Conservation (phyloP, 345 rosid species). For the Acer campestre region DNA sequence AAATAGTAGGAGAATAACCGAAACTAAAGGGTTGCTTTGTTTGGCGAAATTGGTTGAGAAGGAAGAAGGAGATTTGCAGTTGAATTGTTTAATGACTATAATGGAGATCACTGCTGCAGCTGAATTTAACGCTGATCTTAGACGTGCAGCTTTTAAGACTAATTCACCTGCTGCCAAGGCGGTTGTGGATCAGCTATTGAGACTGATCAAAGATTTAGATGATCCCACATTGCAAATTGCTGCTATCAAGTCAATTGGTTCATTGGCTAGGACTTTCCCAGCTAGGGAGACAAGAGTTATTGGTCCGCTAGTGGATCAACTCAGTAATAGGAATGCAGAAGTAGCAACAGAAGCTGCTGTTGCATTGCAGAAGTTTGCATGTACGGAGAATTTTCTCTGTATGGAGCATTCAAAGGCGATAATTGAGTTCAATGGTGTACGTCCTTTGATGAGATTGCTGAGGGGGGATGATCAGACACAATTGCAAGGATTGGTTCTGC, state of each 20-base stretch:
- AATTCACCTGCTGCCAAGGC: slow-evolving; percentile 92
- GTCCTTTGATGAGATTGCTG: slow-evolving; percentile 62
- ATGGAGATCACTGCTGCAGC: slow-evolving; percentile 87
- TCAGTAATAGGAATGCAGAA: slow-evolving; percentile 50
- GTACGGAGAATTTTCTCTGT: slow-evolving; percentile 59
- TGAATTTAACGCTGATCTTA: slow-evolving; percentile 66
- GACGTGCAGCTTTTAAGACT: slow-evolving; percentile 79
- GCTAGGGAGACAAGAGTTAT: slow-evolving; percentile 84
- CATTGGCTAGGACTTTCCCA: slow-evolving; percentile 82
- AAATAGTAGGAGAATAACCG: slow-evolving; percentile 76
- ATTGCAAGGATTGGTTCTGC: slow-evolving; percentile 59
- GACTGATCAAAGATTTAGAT: slow-evolving; percentile 59
- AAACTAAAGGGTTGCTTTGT: slow-evolving; percentile 92
- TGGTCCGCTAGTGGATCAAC: slow-evolving; percentile 60
- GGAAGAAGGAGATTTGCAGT: slow-evolving; percentile 66
- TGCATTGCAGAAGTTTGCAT: slow-evolving; percentile 69
- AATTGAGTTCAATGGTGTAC: slow-evolving; percentile 57
- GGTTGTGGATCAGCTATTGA: slow-evolving; percentile 76
- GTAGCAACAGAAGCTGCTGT: slow-evolving; percentile 78
- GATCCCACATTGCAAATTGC: slow-evolving; percentile 52
- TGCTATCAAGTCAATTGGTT: slow-evolving; percentile 76
- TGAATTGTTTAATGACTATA: slow-evolving; percentile 80
- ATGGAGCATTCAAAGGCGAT: slow-evolving; percentile 69
- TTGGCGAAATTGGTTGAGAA: slow-evolving; percentile 81
- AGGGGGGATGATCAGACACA: slow-evolving; percentile 59